Evolutionary conservation across 768 basidiomycete genomes (phyloP), one percentile per base, ranked within the genome.

Genomic region (Lentinus brumalis): DNA sequence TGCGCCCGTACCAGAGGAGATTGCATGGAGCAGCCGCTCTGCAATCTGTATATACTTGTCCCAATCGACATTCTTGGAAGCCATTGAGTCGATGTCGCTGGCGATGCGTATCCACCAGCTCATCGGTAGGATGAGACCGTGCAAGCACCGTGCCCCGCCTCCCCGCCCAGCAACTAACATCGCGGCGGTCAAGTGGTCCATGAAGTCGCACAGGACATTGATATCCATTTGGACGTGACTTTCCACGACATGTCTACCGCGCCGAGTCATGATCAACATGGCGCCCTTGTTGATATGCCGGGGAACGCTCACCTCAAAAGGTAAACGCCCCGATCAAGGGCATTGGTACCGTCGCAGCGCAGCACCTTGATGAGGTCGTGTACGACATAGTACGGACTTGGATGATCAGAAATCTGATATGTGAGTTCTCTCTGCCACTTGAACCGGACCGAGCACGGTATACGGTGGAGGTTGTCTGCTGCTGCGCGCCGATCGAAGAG

Each of bases 91-190:
- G 7, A 63, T 18, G 32, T 57, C 49, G 21, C 42, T 21, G 9
- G 32, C n/a, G 21, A 60, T 30, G 26, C 44, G 39, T 40, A 49
- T 31, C 7, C 67, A 26, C 85, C 85, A 88, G 53, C 77, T 80
- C 1, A 77, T 77, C 1, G 86, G 86, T 31, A 88, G 75, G 8
- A 79, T 78, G 38, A 84, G 63, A n/a, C 75, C 74, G 66, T 87
- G 80, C 0, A 85, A 68, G 12, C 63, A 47, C 41, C 64, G 42
- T 4, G 18, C 18, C 15, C 50, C 14, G 60, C 35, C 31, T 65
- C 70, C 67, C 0, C 69, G 71, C 49, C 66, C 67, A 3, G 74
- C 74, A 2, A 86, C 55, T 4, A 82, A 71, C 6, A 78, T 65
- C 14, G 75, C 75, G 8, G 74, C 74, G 49, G 80, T 78, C 3